These are phyloP conservation scores for Fusarium circinatum DNA, from an alignment of 2,329 filamentous ascomycete species.

Conservation along the genomic window DNA sequence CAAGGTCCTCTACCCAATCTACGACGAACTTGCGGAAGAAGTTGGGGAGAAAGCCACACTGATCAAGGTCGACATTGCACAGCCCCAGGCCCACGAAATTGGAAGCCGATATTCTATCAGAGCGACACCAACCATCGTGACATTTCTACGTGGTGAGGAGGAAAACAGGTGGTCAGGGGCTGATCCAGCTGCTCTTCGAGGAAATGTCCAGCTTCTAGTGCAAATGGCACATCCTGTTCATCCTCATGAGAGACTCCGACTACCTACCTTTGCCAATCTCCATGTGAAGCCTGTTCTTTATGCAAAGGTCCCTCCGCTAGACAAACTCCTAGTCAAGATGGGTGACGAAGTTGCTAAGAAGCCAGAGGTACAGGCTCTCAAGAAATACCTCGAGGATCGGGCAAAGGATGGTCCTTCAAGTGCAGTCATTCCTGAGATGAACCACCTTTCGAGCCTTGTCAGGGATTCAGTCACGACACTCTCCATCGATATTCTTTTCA, in stretches of 20 bases:
- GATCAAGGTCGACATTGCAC: constrained; percentile 84
- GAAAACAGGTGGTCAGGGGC: constrained; percentile 85
- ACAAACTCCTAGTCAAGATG: constrained; percentile 84
- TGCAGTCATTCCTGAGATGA: constrained; percentile 76
- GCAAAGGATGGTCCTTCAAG: constrained; percentile 68
- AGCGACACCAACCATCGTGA: constrained; percentile 89
- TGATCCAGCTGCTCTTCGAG: constrained; percentile 72
- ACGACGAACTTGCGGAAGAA: constrained; percentile 81
- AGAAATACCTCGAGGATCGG: constrained; percentile 75
- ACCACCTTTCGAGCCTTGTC: constrained; percentile 71
- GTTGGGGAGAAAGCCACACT: constrained; percentile 74
- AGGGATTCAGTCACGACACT: constrained; percentile 64
- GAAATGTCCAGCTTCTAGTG: constrained; percentile 78
- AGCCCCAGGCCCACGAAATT: constrained; percentile 70
- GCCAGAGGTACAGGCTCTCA: constrained; percentile 70
- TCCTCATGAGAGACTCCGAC: constrained; percentile 74
- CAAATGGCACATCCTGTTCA: constrained; percentile 81
- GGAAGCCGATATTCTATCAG: constrained; percentile 73
- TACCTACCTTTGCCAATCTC: constrained; percentile 75
- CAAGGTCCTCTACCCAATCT: constrained; percentile 83
- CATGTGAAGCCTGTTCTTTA: constrained; percentile 76
- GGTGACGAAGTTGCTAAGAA: constrained; percentile 66
- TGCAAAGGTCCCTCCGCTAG: constrained; percentile 81
- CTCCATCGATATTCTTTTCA: constrained; percentile 75
- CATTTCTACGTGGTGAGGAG: constrained; percentile 79